Percentiles rank a stretch among this genome's conserved stretches.
These are phyloP conservation scores for Penicillium capsulatum DNA, from an alignment of 2,329 filamentous ascomycete genomes.

Conservation along the genomic window DNA sequence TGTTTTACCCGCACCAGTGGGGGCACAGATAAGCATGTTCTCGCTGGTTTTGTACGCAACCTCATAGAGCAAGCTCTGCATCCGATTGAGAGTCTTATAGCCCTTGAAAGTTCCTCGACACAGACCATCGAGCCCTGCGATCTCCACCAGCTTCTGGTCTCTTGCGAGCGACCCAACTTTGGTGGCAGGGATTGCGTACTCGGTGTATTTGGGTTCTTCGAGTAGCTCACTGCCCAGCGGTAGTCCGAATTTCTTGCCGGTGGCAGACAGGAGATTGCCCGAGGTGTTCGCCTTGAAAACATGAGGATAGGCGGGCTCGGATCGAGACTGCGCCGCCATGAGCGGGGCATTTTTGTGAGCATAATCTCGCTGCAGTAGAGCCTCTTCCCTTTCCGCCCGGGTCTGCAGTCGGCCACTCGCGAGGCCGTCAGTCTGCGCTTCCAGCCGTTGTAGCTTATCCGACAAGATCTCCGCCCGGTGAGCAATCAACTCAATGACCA, in stretches of 20 bases:
- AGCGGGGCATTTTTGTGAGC: constrained; percentile 77
- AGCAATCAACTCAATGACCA: constrained; percentile 84
- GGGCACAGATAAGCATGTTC: constrained; percentile 98
- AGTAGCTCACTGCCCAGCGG: constrained; percentile 69
- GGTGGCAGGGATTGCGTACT: constrained; percentile 79
- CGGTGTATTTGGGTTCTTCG: constrained; percentile 77
- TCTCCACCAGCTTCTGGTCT: constrained; percentile 71
- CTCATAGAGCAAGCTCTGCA: constrained; percentile 95
- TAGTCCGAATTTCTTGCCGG: constrained; percentile 77
- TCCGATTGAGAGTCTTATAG: constrained; percentile 89
- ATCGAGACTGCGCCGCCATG: constrained; percentile 64
- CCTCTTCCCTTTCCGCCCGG: constrained; percentile 71
- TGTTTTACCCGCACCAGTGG: constrained; percentile 97
- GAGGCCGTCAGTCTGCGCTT: constrained; percentile 42
- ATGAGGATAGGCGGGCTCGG: constrained; percentile 80
- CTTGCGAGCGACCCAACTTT: constrained; percentile 69
- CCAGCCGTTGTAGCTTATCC: constrained; percentile 26
- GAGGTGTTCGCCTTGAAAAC: constrained; percentile 81
- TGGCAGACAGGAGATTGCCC: constrained; percentile 76
- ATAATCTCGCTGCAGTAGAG: constrained; percentile 68
- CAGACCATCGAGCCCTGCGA: constrained; percentile 79
- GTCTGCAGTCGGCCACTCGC: constrained; percentile 61
- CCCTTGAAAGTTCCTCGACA: constrained; percentile 90
- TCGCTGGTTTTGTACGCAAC: constrained; percentile 94
- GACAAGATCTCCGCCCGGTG: constrained; percentile 66